Evolutionary conservation across 2,329 filamentous ascomycete species (phyloP).

Genomic region (Acrodontium crateriforme): DNA sequence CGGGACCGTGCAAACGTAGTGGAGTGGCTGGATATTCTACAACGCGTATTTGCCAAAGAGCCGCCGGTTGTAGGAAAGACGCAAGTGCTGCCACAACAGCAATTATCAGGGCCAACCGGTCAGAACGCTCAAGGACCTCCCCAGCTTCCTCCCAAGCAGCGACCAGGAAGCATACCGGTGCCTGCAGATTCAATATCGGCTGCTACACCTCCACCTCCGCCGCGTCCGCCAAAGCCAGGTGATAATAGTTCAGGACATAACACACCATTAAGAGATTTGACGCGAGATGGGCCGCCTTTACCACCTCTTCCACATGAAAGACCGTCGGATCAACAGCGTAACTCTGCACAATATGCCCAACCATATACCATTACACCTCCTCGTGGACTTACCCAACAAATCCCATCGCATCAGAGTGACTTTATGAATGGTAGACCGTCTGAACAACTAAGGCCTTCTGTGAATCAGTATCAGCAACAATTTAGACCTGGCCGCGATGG

Average conservation of each 20-base stretch:
- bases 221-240: slow-evolving; percentile 40
- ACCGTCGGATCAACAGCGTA: slow-evolving; percentile 4
- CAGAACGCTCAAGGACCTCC: slow-evolving; percentile 35
- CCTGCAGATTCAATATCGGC: slow-evolving; percentile 2
- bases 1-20: slow-evolving; percentile 73
- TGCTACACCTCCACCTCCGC: slow-evolving; percentile 24
- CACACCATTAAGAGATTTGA: slow-evolving; percentile 6
- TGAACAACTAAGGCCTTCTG: slow-evolving; percentile 21
- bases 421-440: slow-evolving; percentile 8
- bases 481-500: slow-evolving; percentile 8
- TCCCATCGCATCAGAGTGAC: slow-evolving; percentile 1
- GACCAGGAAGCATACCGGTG: slow-evolving; percentile 11
- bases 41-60: slow-evolving; percentile 85
- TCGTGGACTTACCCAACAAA: slow-evolving; percentile 4
- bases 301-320: slow-evolving; percentile 20
- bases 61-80: slow-evolving; percentile 74
- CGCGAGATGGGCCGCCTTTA: slow-evolving; percentile 20
- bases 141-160: slow-evolving; percentile 24
- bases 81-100: slow-evolving; percentile 30
- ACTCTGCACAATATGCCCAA: too few species aligned
- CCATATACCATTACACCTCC: too few species aligned
- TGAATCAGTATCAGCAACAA: slow-evolving; percentile 25
- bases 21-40: slow-evolving; percentile 69
- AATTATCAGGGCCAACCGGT: slow-evolving; percentile 56
- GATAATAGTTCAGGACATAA: slow-evolving; percentile 17